Evolutionary conservation across 257 asterid species (phyloP).

Genomic region (Solanum etuberosum): DNA sequence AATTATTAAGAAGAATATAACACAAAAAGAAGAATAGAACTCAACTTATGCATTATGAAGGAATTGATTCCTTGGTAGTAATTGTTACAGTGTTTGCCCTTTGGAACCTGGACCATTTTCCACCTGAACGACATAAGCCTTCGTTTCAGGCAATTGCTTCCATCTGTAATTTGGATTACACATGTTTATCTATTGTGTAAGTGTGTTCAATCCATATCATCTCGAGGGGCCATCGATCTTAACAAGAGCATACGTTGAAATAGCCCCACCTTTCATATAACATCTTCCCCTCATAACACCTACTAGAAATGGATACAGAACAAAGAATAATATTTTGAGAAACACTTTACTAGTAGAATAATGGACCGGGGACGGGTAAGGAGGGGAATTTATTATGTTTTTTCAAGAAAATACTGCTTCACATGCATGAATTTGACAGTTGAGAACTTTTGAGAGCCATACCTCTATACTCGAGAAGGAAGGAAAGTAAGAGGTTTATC

Average conservation of each 20-base stretch:
- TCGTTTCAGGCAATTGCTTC: not conserved
- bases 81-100: not conserved
- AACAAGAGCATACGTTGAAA: not conserved
- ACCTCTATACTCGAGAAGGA: conserved; percentile 10
- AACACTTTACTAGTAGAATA: conserved; percentile 25
- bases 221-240: not conserved
- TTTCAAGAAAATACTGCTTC: not conserved
- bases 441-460: conserved; percentile 10
- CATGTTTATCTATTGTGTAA: not conserved
- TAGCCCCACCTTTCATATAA: conserved; percentile 18
- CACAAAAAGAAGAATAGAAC: not conserved
- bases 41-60: not conserved
- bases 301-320: conserved; percentile 44
- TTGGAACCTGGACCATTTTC: not conserved
- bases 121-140: not conserved
- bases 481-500: conserved; percentile 3
- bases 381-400: conserved; percentile 13
- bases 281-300: conserved; percentile 41
- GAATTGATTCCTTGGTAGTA: not conserved
- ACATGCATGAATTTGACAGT: conserved; percentile 14
- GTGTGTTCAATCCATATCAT: not conserved
- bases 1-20: not conserved
- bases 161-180: not conserved
- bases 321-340: conserved; percentile 21
- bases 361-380: conserved; percentile 33